These are phyloP conservation scores for Claviceps pazoutovae DNA, from an alignment of 2,329 filamentous ascomycete genomes.

Conservation along the genomic window DNA sequence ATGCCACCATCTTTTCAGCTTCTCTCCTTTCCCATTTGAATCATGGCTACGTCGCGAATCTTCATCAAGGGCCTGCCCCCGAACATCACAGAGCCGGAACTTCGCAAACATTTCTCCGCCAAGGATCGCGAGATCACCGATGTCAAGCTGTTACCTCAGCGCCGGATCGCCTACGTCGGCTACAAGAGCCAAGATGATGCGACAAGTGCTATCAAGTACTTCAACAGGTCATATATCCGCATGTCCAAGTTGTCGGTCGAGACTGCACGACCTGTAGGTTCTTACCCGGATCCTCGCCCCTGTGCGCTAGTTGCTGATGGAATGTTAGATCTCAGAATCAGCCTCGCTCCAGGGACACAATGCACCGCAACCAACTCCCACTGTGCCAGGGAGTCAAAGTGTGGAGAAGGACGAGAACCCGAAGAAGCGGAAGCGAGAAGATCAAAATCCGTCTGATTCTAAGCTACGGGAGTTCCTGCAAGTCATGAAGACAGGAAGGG, in stretches of 20 bases:
- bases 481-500: slow-evolving; percentile 52
- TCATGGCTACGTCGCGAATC: slow-evolving; percentile 49
- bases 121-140: slow-evolving; percentile 69
- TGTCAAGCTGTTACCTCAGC: slow-evolving; percentile 76
- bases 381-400: slow-evolving; percentile 7
- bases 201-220: slow-evolving; percentile 75
- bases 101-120: slow-evolving; percentile 75
- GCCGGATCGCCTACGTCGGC: slow-evolving; percentile 90
- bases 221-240: slow-evolving; percentile 87
- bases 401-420: slow-evolving; percentile 23
- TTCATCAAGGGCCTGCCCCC: slow-evolving; percentile 79
- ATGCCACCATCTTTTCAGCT: not conserved
- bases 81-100: slow-evolving; percentile 68
- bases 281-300: slow-evolving; percentile 6
- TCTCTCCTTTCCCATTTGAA: slow-evolving; percentile 9
- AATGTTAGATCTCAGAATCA: slow-evolving; percentile 32
- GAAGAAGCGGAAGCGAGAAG: slow-evolving; percentile 57
- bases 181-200: slow-evolving; percentile 77
- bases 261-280: slow-evolving; percentile 62
- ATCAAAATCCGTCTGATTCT: slow-evolving; percentile 48
- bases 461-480: slow-evolving; percentile 79
- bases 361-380: slow-evolving; percentile 12
- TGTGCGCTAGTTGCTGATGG: slow-evolving; percentile 17
- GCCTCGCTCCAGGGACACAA: slow-evolving; percentile 18
- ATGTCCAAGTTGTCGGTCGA: slow-evolving; percentile 92